Evolutionary conservation across 768 basidiomycete species (phyloP).

Genomic region (Xanthoconium purpureum): DNA sequence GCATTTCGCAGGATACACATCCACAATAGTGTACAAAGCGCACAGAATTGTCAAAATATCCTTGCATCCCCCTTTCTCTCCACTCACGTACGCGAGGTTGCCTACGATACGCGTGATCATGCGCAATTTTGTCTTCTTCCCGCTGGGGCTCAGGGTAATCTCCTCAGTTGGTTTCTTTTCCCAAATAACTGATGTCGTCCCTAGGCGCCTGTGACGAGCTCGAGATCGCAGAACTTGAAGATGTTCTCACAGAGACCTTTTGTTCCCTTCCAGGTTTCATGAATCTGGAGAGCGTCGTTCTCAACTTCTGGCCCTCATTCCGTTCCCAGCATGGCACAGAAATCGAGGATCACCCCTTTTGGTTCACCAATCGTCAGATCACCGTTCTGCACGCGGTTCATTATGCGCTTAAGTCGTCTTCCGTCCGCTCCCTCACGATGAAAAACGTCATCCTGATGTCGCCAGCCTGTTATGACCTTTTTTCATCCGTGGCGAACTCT

Average conservation of each 20-base stretch:
- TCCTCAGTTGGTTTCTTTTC: not conserved
- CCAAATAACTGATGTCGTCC: not conserved
- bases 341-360: constrained; percentile 28
- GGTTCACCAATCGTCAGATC: constrained; percentile 31
- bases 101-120: constrained; percentile 30
- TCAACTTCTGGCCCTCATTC: constrained; percentile 34
- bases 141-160: constrained; percentile 10
- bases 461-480: constrained; percentile 26
- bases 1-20: constrained; percentile 24
- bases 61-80: constrained; percentile 23
- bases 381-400: constrained; percentile 25
- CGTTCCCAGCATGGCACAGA: constrained; percentile 21
- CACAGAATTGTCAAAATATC: constrained; percentile 24
- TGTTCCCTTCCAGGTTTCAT: constrained; percentile 18
- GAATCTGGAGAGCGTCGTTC: constrained; percentile 19
- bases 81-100: constrained; percentile 23
- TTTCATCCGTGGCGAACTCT: constrained; percentile 22
- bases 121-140: constrained; percentile 24
- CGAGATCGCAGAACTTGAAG: constrained; percentile 34
- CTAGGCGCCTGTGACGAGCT: constrained; percentile 23
- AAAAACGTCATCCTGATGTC: constrained; percentile 29
- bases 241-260: constrained; percentile 26
- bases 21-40: constrained; percentile 25
- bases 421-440: constrained; percentile 22
- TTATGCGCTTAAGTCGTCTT: constrained; percentile 18